Evolutionary conservation across 345 rosid species (phyloP), one percentile per base, ranked within the genome.

Genomic region (Linum lewisii): DNA sequence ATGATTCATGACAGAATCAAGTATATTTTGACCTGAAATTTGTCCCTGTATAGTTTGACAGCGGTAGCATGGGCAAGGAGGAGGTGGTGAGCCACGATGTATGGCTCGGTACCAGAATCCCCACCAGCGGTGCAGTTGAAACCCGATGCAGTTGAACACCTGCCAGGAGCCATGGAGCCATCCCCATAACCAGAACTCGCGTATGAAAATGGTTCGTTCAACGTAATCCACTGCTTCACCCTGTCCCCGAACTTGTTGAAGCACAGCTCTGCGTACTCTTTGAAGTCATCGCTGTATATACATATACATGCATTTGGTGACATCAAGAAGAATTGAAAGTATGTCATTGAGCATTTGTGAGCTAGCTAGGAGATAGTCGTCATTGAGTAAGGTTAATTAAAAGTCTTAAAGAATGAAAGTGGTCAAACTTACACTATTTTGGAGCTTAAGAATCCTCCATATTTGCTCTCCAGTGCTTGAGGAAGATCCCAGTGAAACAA

Each of bases 171-270:
- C 26, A 59, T 18, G 0, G 1, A 0, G 0, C 68, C 72, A 1
- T 0, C 0, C 8, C 23, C 57, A 36, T 67, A 72, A 2, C 72
- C 76, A 21, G 1, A 3, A 64, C 61, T 67, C n/a, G n/a, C n/a
- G 37, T 16, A 70, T 8, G 32, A 44, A 36, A 18, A 25, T 1
- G 69, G 61, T 18, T 64, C 61, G 44, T 64, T 64, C 37, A 80
- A 15, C 16, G 79, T 77, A 18, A 72, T 67, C 81, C 81, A 80
- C 24, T 67, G 54, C 26, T 77, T 75, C 63, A 77, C 81, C 60
- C 57, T 22, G 4, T 69, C 61, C 1, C 62, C 53, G 26, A 58
- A 45, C 24, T 51, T 32, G 16, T 49, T 18, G 44, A 36, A 9
- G n/a, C 50, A 52, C 1, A 21, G 14, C 64, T 72, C 67, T 20